Evolutionary conservation across 129 eudicot genomes (phyloP).

Genomic region (Tagetes erecta): DNA sequence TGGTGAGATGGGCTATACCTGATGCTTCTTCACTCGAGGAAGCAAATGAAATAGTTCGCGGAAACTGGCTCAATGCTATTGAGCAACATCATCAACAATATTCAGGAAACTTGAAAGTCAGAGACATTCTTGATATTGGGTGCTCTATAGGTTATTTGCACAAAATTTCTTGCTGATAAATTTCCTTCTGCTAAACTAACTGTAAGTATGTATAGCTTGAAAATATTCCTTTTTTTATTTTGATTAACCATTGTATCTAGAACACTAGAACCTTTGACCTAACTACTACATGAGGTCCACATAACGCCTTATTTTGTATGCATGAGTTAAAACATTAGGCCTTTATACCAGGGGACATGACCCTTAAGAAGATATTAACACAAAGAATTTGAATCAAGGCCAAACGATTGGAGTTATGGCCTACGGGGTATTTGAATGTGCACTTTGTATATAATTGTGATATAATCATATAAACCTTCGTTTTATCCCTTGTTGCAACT

Average conservation of each 20-base stretch:
- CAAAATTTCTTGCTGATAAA: slow-evolving; percentile 73
- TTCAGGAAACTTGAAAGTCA: slow-evolving; percentile 47
- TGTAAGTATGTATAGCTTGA: slow-evolving; percentile 40
- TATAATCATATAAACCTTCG: not conserved
- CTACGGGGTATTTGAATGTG: not conserved
- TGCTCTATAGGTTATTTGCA: slow-evolving; percentile 98
- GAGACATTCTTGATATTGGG: slow-evolving; percentile 84
- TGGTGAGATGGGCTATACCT: slow-evolving; percentile 77
- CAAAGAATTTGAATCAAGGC: not conserved
- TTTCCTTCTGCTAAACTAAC: slow-evolving; percentile 79
- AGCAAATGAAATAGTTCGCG: slow-evolving; percentile 90
- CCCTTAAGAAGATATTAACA: not conserved
- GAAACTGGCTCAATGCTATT: slow-evolving; percentile 90
- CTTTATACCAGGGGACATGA: not conserved
- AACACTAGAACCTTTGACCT: not conserved
- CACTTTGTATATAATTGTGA: not conserved
- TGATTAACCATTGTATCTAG: not conserved
- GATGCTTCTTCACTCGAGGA: slow-evolving; percentile 82
- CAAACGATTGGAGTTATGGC: not conserved
- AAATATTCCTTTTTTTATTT: not conserved
- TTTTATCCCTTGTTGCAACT: not conserved
- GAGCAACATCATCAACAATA: slow-evolving; percentile 69
- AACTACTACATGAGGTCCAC: not conserved
- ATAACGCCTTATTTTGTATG: not conserved
- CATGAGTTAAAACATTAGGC: not conserved